These are phyloP conservation scores for Veloboletus limbatus DNA, from an alignment of 1,284 basidiomycete species.

Conservation along the genomic window DNA sequence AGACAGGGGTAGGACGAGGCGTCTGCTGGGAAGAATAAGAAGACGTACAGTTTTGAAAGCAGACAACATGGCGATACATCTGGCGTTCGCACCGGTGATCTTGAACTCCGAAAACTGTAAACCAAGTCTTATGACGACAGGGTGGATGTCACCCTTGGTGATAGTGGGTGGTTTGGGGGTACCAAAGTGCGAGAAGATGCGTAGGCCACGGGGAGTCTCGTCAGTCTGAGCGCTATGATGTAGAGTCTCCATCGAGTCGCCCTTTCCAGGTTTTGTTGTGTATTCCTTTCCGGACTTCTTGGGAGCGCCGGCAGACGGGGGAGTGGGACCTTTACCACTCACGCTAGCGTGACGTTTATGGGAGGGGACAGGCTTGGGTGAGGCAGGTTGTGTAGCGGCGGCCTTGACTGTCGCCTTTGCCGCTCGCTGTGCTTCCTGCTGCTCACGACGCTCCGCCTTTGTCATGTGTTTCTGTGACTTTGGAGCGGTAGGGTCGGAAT, in stretches of 20 bases:
- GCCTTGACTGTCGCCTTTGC: constrained; percentile 52
- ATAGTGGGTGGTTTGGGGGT: constrained; percentile 59
- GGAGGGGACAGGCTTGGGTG: constrained; percentile 20
- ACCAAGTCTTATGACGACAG: constrained; percentile 73
- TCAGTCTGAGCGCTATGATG: constrained; percentile 27
- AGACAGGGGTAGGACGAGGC: neutral
- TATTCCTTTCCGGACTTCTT: constrained; percentile 23
- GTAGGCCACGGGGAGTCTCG: constrained; percentile 51
- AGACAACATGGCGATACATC: constrained; percentile 83
- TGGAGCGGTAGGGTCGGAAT: constrained; percentile 8
- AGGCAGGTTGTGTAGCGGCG: constrained; percentile 9
- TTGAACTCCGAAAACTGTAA: constrained; percentile 83
- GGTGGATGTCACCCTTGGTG: constrained; percentile 81
- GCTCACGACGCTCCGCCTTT: constrained; percentile 75
- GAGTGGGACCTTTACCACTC: constrained; percentile 16
- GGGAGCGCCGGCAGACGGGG: constrained; percentile 13
- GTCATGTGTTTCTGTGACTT: constrained; percentile 66
- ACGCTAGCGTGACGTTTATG: constrained; percentile 19
- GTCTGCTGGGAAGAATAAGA: too few relatives aligned
- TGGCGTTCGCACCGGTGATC: constrained; percentile 84
- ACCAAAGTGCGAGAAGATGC: constrained; percentile 83
- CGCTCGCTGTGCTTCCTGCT: constrained; percentile 77
- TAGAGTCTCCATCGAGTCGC: constrained; percentile 24
- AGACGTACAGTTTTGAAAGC: constrained; percentile 76
- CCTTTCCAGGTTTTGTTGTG: too few relatives aligned